Conservation (phyloP, 345 rosid species). For the Citrus inodora region DNA sequence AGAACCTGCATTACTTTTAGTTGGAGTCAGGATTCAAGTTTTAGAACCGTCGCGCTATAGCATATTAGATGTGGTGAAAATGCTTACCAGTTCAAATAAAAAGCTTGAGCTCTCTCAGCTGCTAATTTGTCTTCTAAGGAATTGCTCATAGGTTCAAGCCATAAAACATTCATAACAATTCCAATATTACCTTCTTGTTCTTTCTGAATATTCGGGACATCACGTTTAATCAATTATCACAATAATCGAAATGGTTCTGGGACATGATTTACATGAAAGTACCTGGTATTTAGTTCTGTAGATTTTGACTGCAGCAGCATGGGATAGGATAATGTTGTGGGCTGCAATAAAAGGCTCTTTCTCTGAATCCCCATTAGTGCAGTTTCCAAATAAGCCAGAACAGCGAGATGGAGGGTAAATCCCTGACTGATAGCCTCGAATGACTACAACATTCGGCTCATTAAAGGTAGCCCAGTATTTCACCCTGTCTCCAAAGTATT, state of each 20-base stretch:
- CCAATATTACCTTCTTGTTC: conserved; percentile 33
- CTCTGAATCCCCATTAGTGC: conserved; percentile 44
- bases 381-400: conserved; percentile 44
- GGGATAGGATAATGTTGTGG: conserved; percentile 47
- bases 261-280: background rate
- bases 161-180: conserved; percentile 19
- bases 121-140: conserved; percentile 27
- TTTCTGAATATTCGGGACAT: conserved; percentile 12
- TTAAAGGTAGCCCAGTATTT: conserved; percentile 59
- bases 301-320: conserved; percentile 26
- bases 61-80: background rate
- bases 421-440: conserved; percentile 33
- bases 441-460: conserved; percentile 45
- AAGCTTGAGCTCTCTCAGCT: conserved; percentile 25
- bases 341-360: conserved; percentile 55
- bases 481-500: conserved; percentile 58
- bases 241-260: background rate
- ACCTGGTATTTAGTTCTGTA: conserved; percentile 31
- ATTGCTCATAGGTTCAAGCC: conserved; percentile 27
- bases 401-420: conserved; percentile 46
- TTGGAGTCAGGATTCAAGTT: background rate
- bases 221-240: background rate
- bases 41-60: background rate
- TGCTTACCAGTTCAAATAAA: conserved; percentile 8
- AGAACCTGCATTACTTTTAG: conserved; percentile 20